These are phyloP conservation scores for Heliosperma pusillum DNA, from an alignment of 148 eudicot species.

Conservation along the genomic window DNA sequence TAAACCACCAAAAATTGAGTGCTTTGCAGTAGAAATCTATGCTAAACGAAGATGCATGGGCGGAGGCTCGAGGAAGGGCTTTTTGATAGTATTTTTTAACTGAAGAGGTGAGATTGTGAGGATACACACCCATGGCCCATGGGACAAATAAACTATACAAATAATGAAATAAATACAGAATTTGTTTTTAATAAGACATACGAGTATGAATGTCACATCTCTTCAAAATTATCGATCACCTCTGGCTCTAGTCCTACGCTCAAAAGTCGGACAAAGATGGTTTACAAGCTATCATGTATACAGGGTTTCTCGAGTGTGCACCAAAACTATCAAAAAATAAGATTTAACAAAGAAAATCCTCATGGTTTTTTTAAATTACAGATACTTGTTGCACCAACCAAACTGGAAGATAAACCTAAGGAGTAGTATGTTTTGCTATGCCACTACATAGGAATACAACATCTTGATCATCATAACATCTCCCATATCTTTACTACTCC, in stretches of 20 bases:
- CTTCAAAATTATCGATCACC: background rate
- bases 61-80: no score
- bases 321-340: no score
- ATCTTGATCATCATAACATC: conserved; percentile 20
- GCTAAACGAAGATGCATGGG: background rate
- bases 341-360: no score
- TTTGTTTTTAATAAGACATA: no score
- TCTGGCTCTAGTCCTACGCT: background rate
- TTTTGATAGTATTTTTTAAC: no score
- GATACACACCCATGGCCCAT: no score
- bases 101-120: no score
- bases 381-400: background rate
- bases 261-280: background rate
- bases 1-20: no score
- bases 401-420: background rate
- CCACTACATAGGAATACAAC: background rate
- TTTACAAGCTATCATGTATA: background rate
- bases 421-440: background rate
- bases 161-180: no score
- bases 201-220: background rate
- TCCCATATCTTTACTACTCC: conserved; percentile 83
- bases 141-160: background rate
- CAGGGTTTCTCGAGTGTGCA: background rate
- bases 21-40: no score
- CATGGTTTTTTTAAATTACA: no score